Conservation (phyloP, 2,329 filamentous ascomycete species). For the Colletotrichum musicola region DNA sequence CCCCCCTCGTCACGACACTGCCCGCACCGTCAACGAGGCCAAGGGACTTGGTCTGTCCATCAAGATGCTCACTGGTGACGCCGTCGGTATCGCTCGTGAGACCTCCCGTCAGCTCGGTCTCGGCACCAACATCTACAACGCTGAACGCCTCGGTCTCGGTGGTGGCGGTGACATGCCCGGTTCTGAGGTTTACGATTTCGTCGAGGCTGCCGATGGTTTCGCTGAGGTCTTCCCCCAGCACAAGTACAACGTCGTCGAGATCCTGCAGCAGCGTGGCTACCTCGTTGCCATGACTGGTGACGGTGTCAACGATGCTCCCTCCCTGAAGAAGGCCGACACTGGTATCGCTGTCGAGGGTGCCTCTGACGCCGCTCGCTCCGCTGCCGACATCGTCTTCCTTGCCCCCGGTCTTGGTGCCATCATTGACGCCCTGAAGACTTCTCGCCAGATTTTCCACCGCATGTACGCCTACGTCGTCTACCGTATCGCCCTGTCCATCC, state of each 20-base stretch:
- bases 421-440: conserved; percentile 92
- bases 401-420: conserved; percentile 92
- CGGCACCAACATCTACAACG: conserved; percentile 93
- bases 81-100: conserved; percentile 92
- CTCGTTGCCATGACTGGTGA: conserved; percentile 97
- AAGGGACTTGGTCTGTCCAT: conserved; percentile 89
- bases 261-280: conserved; percentile 92
- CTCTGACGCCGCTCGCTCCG: conserved; percentile 90
- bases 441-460: conserved; percentile 94
- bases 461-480: conserved; percentile 98
- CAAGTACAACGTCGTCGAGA: conserved; percentile 95
- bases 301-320: conserved; percentile 94
- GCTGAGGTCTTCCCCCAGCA: conserved; percentile 95
- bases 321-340: conserved; percentile 94
- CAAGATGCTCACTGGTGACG: conserved; percentile 97
- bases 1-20: conserved; percentile 90
- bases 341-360: conserved; percentile 95
- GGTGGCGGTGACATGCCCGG: conserved; percentile 93
- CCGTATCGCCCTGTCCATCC: conserved; percentile 91
- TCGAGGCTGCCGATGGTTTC: conserved; percentile 94
- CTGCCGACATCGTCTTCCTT: conserved; percentile 94
- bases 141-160: conserved; percentile 90
- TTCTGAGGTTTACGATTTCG: conserved; percentile 94
- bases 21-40: conserved; percentile 89
- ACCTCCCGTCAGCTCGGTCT: conserved; percentile 92